Percentiles rank a stretch among this genome's conserved stretches.
These are phyloP conservation scores for Castanopsis chinensis DNA, from an alignment of 306 rosid genomes.

Conservation along the genomic window DNA sequence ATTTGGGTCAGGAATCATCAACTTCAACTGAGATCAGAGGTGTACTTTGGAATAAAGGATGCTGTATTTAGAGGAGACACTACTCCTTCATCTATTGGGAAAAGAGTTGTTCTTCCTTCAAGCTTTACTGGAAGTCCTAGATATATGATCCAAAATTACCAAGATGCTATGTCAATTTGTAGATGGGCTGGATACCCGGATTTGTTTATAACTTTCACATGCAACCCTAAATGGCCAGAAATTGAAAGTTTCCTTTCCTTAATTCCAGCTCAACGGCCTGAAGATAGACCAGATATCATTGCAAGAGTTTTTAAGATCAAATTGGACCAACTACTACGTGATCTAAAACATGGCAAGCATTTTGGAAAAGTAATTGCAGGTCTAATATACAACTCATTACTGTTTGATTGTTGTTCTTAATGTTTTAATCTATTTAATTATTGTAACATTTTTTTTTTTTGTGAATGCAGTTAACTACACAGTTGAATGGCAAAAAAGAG, in stretches of 20 bases:
- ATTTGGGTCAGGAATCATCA: too few relatives aligned
- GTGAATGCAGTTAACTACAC: too few relatives aligned
- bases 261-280: too few relatives aligned
- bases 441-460: too few relatives aligned
- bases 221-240: not conserved
- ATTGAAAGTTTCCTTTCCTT: not conserved
- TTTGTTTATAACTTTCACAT: not conserved
- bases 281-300: not conserved
- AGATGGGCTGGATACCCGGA: not conserved
- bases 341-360: too few relatives aligned
- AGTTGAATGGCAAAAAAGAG: too few relatives aligned
- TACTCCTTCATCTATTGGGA: not conserved
- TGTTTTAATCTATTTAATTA: too few relatives aligned
- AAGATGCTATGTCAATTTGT: not conserved
- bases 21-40: not conserved
- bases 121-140: not conserved
- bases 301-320: not conserved
- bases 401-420: too few relatives aligned
- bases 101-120: not conserved
- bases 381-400: too few relatives aligned
- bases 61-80: not conserved
- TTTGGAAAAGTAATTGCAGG: too few relatives aligned
- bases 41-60: not conserved
- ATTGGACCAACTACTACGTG: not conserved
- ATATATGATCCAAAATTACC: conserved; percentile 2